phyloP scores from a whole-genome alignment of 768 basidiomycete species.

The Lactarius indigo region DNA sequence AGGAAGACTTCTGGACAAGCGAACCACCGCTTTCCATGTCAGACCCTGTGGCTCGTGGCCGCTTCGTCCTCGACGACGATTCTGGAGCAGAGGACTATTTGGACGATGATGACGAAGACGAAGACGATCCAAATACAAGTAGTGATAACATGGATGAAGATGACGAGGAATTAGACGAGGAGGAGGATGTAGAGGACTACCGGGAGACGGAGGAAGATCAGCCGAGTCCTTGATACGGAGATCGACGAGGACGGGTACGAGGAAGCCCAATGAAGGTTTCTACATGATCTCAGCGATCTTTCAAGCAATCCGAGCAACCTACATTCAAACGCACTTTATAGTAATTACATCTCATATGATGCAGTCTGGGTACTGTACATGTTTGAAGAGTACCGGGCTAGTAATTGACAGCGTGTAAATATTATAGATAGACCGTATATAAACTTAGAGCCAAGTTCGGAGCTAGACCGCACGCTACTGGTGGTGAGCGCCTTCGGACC shows the following conservation, averaged over 20 bases:
- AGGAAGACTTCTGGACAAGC: not conserved
- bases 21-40: not conserved
- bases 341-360: no score
- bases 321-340: no score
- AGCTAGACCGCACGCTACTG: not conserved
- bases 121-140: not conserved
- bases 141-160: not conserved
- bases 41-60: not conserved
- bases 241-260: not conserved
- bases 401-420: no score
- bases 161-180: not conserved
- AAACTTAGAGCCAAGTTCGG: no score
- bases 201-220: not conserved
- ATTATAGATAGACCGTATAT: no score
- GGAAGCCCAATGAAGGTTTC: not conserved
- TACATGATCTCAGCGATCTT: no score
- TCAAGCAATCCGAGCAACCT: no score
- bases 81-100: not conserved
- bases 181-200: no score
- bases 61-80: not conserved
- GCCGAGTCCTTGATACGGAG: not conserved
- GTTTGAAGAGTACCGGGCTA: no score
- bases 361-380: no score
- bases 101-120: not conserved
- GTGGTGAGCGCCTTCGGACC: not conserved